Evolutionary conservation across 2,329 filamentous ascomycete genomes (phyloP).

Genomic region (Aspergillus chevalieri): DNA sequence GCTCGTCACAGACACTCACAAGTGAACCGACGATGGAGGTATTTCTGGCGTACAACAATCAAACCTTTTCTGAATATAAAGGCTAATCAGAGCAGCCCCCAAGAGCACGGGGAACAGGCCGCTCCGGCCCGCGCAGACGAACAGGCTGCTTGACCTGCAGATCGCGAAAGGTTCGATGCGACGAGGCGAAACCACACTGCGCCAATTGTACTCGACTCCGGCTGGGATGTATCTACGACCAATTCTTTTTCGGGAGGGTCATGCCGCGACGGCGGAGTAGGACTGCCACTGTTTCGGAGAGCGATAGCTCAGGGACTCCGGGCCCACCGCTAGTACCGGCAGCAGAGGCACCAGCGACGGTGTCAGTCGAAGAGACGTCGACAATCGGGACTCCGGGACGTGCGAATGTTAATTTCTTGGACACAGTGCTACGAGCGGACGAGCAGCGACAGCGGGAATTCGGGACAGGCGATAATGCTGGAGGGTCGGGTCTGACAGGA

Average conservation of each 20-base stretch:
- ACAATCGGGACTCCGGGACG: constrained; percentile 6
- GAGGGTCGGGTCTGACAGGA: constrained; percentile 11
- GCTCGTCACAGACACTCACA: neutral
- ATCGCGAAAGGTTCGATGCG: constrained; percentile 31
- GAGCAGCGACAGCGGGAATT: constrained; percentile 10
- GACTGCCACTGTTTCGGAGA: neutral
- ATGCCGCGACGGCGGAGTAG: constrained; percentile 2
- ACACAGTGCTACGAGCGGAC: constrained; percentile 22
- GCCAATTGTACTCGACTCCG: constrained; percentile 29
- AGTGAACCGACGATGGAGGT: constrained; percentile 15
- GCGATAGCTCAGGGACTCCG: neutral
- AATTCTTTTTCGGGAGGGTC: neutral
- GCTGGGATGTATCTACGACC: constrained; percentile 25
- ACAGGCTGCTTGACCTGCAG: constrained; percentile 32
- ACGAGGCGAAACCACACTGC: constrained; percentile 29
- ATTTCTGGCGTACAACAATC: neutral
- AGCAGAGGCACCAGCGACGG: neutral
- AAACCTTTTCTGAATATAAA: constrained; percentile 9
- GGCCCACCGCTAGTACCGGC: neutral
- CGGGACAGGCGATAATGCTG: constrained; percentile 3
- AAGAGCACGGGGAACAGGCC: constrained; percentile 27
- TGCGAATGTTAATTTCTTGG: constrained; percentile 22
- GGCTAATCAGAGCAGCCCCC: constrained; percentile 12
- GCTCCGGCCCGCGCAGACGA: constrained; percentile 29
- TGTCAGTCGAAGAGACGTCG: neutral